These are phyloP conservation scores for Primulina tabacum DNA, from an alignment of 257 asterid genomes.

Conservation along the genomic window DNA sequence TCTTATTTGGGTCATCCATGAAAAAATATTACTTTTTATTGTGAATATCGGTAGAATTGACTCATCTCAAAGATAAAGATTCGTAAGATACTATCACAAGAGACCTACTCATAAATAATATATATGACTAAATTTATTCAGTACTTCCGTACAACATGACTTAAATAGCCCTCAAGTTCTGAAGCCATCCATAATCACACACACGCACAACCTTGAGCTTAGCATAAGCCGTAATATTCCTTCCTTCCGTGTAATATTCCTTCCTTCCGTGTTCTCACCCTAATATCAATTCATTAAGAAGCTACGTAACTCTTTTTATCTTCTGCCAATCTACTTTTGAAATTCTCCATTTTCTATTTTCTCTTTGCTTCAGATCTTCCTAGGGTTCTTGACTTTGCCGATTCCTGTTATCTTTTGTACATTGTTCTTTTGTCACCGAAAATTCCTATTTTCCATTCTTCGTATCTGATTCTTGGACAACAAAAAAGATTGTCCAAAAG, in stretches of 20 bases:
- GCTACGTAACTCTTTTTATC: slow-evolving; percentile 14
- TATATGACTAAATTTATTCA: no score
- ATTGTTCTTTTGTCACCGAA: background rate
- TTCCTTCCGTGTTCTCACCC: background rate
- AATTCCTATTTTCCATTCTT: background rate
- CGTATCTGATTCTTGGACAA: background rate
- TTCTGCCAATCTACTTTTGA: slow-evolving; percentile 21
- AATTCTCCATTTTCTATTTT: slow-evolving; percentile 22
- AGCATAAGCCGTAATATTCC: slow-evolving; percentile 24
- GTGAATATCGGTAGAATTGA: no score
- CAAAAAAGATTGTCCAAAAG: background rate
- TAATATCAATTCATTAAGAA: slow-evolving; percentile 10
- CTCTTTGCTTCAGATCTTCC: slow-evolving; percentile 7
- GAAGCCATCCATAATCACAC: no score
- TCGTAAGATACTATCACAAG: no score
- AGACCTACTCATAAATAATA: no score
- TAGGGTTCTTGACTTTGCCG: slow-evolving; percentile 25
- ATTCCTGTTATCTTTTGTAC: slow-evolving; percentile 10
- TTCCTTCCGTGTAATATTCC: background rate
- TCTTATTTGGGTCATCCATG: no score
- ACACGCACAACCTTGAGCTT: background rate
- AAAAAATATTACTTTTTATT: no score
- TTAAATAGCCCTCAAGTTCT: no score
- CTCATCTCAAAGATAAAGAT: no score
- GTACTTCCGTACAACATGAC: no score